Conservation (phyloP, 2,329 filamentous ascomycete genomes). For the Lasiodiplodia sp. region DNA sequence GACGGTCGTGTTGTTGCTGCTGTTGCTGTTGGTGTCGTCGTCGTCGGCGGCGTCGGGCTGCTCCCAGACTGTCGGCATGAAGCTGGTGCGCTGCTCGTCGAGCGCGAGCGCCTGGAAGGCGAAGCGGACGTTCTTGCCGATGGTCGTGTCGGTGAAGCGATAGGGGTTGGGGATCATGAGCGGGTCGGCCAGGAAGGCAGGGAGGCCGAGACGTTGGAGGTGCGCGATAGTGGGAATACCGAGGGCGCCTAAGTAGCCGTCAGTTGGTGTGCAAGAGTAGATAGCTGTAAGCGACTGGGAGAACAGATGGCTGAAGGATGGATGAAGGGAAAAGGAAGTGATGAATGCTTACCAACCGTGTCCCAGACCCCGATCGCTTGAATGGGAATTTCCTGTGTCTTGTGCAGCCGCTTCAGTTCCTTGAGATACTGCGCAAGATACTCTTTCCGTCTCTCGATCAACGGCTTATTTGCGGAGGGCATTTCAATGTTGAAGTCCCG, state of each 20-base stretch:
- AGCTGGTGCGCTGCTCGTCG: constrained; percentile 63
- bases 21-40: not conserved
- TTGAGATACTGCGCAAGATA: constrained; percentile 43
- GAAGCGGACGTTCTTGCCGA: constrained; percentile 58
- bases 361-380: constrained; percentile 62
- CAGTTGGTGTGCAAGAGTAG: not conserved
- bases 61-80: constrained; percentile 65
- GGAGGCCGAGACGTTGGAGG: constrained; percentile 41
- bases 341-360: constrained; percentile 51
- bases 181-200: constrained; percentile 41
- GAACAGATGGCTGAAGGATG: not conserved
- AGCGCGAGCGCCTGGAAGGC: constrained; percentile 67
- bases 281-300: not conserved
- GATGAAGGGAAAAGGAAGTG: not conserved
- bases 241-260: constrained; percentile 36
- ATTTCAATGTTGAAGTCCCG: constrained; percentile 18
- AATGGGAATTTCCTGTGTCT: constrained; percentile 55
- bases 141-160: constrained; percentile 53
- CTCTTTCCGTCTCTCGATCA: constrained; percentile 21
- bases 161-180: constrained; percentile 29
- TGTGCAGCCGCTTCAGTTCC: constrained; percentile 45
- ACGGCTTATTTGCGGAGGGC: not conserved
- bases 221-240: constrained; percentile 55
- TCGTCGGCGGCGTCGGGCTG: not conserved
- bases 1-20: constrained; percentile 22